phyloP scores from a whole-genome alignment of 192 early-diverging fungal species.

The Pilobolus umbonatus region DNA sequence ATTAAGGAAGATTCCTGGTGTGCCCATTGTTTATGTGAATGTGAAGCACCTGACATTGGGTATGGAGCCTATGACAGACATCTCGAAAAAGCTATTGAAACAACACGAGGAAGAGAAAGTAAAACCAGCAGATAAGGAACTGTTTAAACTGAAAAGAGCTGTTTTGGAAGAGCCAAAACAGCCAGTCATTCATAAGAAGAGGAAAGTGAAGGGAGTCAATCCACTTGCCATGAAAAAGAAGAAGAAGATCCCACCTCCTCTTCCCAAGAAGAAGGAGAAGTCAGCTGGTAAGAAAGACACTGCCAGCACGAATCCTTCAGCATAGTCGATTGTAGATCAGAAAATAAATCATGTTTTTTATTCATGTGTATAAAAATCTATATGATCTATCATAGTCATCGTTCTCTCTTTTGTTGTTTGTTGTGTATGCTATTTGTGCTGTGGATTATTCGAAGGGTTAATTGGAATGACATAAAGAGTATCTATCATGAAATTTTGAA shows the following conservation, averaged over 20 bases:
- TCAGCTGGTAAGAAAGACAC: too few species aligned
- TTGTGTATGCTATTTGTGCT: not conserved
- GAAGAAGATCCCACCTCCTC: conserved; percentile 23
- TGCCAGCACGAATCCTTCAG: too few species aligned
- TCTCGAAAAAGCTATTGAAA: conserved; percentile 41
- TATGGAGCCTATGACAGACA: conserved; percentile 69
- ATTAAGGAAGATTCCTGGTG: conserved; percentile 70
- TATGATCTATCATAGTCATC: too few species aligned
- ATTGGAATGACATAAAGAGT: not conserved
- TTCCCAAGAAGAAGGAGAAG: conserved; percentile 9
- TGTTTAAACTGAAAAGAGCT: conserved; percentile 46
- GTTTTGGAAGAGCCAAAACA: conserved; percentile 29
- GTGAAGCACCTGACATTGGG: conserved; percentile 60
- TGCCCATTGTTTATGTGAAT: conserved; percentile 85
- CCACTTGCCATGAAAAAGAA: conserved; percentile 86
- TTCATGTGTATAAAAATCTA: too few species aligned
- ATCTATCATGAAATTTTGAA: not conserved
- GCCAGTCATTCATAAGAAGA: conserved; percentile 45
- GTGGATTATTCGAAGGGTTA: not conserved
- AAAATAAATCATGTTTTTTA: too few species aligned
- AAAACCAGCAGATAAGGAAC: conserved; percentile 39
- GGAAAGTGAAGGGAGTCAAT: conserved; percentile 72
- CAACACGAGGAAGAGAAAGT: conserved; percentile 40
- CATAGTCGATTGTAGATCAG: too few species aligned
- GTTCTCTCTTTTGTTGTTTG: not conserved